These are phyloP conservation scores for Sungouiozyma ichnusensis DNA, from an alignment of 805 yeast genomes.

Conservation along the genomic window DNA sequence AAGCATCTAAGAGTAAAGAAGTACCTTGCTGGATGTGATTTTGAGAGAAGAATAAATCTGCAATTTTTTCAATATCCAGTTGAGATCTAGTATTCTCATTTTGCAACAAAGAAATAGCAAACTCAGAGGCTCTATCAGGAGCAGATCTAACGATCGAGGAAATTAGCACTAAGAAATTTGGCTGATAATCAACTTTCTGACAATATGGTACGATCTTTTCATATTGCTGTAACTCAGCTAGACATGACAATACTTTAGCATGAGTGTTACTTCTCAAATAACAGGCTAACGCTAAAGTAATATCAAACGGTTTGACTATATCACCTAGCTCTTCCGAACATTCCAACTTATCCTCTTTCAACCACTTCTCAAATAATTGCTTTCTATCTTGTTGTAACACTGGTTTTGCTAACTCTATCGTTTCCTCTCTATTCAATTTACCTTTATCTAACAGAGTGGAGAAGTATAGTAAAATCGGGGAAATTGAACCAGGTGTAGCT, in stretches of 20 bases:
- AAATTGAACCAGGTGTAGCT: conserved; percentile 87
- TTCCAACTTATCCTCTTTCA: conserved; percentile 87
- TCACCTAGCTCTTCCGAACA: conserved; percentile 98
- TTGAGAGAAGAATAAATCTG: conserved; percentile 91
- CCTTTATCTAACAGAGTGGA: conserved; percentile 88
- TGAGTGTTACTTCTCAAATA: conserved; percentile 76
- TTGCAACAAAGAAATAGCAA: conserved; percentile 75
- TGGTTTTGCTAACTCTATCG: conserved; percentile 90
- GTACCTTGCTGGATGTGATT: conserved; percentile 96
- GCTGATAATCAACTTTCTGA: conserved; percentile 76
- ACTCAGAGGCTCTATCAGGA: conserved; percentile 98
- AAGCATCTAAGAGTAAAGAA: conserved; percentile 88
- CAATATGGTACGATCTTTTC: conserved; percentile 93
- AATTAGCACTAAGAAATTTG: conserved; percentile 81
- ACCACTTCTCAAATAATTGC: conserved; percentile 90
- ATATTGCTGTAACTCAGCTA: conserved; percentile 93
- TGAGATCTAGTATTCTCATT: conserved; percentile 47
- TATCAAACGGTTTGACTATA: conserved; percentile 78
- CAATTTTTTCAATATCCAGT: conserved; percentile 73
- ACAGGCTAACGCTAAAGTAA: conserved; percentile 80
- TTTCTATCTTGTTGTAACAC: conserved; percentile 91
- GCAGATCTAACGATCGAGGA: conserved; percentile 84
- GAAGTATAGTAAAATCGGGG: conserved; percentile 89
- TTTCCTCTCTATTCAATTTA: conserved; percentile 82
- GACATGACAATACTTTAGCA: conserved; percentile 78